Base-by-base conservation (phyloP, 2,329 filamentous ascomycete species). In the Aspergillus alliaceus region DNA sequence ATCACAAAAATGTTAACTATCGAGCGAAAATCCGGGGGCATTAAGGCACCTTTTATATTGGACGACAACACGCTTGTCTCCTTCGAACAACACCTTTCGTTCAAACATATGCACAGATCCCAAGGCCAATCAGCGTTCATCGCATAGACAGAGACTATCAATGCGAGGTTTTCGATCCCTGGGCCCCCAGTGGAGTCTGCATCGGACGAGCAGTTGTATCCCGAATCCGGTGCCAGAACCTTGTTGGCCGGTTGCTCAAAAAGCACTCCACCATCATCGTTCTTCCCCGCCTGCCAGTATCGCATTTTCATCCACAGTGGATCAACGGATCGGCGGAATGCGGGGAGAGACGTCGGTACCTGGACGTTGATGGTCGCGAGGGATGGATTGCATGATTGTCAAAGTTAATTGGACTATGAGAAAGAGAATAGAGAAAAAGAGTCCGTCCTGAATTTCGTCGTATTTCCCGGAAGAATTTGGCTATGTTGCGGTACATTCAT, bases 181-280 rank as follows among this genome's bases (percentile, higher is more conserved):
- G 53, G 37, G 47, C n/a, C 37, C 53, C 29, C 4, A 31, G 57
- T 63, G 59, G 59, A 50, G 57, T 22, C 31, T 56, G 53, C 48
- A 54, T 55, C 31, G 35, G 53, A 51, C 14, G 40, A 46, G 32
- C n/a, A 51, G 14, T 2, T 25, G 39, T 42, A 6, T 15, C 6
- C 39, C 29, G 51, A 44, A 48, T 24, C 52, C 25, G 48, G 18
- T 11, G 42, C 40, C 29, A 31, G 25, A 25, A 58, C 51, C 54
- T 60, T 44, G 53, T 60, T 62, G 56, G 60, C 40, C 32, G 46
- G 32, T 22, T 27, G 24, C 20, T 31, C 20, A n/a, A 31, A 50
- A 49, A 44, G 53, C 44, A 53, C 48, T 53, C 37, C 37, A 44
- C 42, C 32, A 20, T 39, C 50, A 50, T 51, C 27, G 44, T 35